phyloP scores from a whole-genome alignment of 2,329 filamentous ascomycete genomes.

The Cytospora schulzeri region DNA sequence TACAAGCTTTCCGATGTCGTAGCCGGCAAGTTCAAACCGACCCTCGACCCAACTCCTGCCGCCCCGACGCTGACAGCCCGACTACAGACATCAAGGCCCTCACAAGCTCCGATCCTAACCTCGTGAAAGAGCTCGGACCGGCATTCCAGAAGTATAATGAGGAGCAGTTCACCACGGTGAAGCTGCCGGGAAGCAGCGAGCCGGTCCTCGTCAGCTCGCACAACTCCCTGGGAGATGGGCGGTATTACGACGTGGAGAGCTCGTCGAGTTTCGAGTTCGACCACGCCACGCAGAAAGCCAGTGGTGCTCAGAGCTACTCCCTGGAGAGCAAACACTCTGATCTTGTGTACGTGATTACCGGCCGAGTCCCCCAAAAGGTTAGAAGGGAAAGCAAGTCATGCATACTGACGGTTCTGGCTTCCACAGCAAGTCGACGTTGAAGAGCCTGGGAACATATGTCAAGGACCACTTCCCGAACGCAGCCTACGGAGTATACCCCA shows the following conservation, averaged over 20 bases:
- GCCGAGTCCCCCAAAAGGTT: no score
- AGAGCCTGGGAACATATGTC: constrained; percentile 74
- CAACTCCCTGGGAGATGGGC: constrained; percentile 76
- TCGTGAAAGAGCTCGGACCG: constrained; percentile 73
- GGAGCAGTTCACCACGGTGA: constrained; percentile 85
- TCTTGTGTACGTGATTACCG: constrained; percentile 66
- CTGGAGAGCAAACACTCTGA: constrained; percentile 77
- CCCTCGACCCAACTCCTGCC: background rate
- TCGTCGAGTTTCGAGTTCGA: constrained; percentile 88
- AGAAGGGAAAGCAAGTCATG: background rate
- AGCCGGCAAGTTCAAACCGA: constrained; percentile 61
- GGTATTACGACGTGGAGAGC: constrained; percentile 90
- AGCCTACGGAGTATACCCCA: constrained; percentile 80
- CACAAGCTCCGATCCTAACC: constrained; percentile 67
- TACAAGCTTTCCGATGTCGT: constrained; percentile 81
- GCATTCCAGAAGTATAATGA: constrained; percentile 97
- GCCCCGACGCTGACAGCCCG: constrained; percentile 11
- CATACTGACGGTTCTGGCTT: constrained; percentile 12
- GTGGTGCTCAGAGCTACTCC: constrained; percentile 75
- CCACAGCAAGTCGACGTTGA: constrained; percentile 77
- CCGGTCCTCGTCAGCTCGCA: constrained; percentile 84
- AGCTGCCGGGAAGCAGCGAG: constrained; percentile 83
- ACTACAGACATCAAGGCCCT: constrained; percentile 83
- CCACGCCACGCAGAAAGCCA: constrained; percentile 81
- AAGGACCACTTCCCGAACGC: constrained; percentile 86